Evolutionary conservation across 108 stramenopile species (phyloP).

Genomic region (Fistulifera pelliculosa): DNA sequence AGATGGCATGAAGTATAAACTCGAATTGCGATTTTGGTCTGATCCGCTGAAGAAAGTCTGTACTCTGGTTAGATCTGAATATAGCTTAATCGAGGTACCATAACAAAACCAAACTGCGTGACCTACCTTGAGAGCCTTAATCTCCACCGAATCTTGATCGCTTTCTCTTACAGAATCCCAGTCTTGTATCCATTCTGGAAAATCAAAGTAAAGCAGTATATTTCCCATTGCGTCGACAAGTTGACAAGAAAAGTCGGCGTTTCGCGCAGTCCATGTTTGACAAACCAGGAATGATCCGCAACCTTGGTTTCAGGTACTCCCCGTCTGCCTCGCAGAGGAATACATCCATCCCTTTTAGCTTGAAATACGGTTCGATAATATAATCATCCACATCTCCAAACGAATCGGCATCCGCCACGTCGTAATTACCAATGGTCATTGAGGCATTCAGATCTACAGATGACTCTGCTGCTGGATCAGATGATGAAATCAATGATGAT

Average conservation of each 20-base stretch:
- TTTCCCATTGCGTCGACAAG: conserved; percentile 40
- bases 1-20: conserved; percentile 31
- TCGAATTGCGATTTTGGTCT: conserved; percentile 30
- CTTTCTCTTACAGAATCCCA: conserved; percentile 29
- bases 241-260: conserved; percentile 41
- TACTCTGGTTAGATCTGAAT: too few species aligned
- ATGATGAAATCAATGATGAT: too few species aligned
- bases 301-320: conserved; percentile 26
- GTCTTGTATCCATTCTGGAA: conserved; percentile 48
- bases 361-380: conserved; percentile 32
- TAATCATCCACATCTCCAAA: background rate
- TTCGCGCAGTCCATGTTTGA: conserved; percentile 42
- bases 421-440: conserved; percentile 1
- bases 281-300: conserved; percentile 34
- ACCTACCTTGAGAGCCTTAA: conserved; percentile 46
- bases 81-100: too few species aligned
- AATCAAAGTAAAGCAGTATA: conserved; percentile 39
- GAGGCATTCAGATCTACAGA: too few species aligned
- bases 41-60: conserved; percentile 39
- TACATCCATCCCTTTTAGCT: conserved; percentile 52
- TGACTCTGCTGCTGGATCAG: too few species aligned
- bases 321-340: conserved; percentile 24
- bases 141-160: conserved; percentile 30
- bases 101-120: background rate
- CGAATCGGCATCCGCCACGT: background rate